Conservation (phyloP, 441 rosid species). For the Erodium texanum region DNA sequence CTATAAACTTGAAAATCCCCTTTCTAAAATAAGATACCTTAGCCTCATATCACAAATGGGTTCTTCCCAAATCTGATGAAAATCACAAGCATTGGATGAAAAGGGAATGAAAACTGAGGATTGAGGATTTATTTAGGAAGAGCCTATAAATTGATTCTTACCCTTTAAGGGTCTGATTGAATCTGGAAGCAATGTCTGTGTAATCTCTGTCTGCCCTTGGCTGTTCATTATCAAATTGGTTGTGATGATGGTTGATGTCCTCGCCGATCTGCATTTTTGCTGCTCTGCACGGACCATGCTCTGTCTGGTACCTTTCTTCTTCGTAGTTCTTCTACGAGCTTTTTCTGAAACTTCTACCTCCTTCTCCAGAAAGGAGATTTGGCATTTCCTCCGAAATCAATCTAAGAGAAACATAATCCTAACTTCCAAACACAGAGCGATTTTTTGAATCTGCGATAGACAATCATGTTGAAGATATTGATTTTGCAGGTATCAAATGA, state of each 20-base stretch:
- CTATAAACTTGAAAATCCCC: too few relatives aligned
- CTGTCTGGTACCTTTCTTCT: not conserved
- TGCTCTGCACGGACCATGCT: not conserved
- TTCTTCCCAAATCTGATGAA: conserved; percentile 7
- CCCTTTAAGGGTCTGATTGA: conserved; percentile 94
- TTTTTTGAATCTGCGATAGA: too few relatives aligned
- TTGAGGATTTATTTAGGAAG: too few relatives aligned
- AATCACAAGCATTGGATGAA: too few relatives aligned
- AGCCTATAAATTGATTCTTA: conserved; percentile 13
- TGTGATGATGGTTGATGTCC: not conserved
- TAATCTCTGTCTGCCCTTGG: not conserved
- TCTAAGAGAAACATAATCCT: too few relatives aligned
- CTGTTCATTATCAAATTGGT: not conserved
- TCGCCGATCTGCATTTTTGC: not conserved
- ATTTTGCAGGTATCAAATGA: not conserved
- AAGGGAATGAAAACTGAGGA: conserved; percentile 2
- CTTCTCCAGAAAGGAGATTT: not conserved
- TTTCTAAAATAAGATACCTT: too few relatives aligned
- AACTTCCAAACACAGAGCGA: too few relatives aligned
- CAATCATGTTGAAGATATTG: not conserved
- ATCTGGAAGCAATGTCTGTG: conserved; percentile 49
- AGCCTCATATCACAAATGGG: not conserved
- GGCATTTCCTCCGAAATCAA: not conserved
- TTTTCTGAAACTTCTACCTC: not conserved
- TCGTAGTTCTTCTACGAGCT: not conserved